Evolutionary conservation across 306 rosid species (phyloP), one percentile per base, ranked within the genome.

Genomic region (Pueraria montana): DNA sequence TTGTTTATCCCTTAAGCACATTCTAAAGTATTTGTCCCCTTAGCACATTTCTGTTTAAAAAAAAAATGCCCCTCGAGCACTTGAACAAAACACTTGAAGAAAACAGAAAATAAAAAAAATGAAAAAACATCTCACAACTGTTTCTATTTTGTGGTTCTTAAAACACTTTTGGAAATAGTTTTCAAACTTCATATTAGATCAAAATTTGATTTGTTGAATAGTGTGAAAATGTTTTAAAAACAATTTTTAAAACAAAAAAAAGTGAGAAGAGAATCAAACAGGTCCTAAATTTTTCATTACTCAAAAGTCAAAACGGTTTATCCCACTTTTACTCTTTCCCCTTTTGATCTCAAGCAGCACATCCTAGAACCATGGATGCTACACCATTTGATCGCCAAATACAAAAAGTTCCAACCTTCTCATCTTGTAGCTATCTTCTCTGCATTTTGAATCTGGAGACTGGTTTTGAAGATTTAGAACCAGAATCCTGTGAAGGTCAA

Each of bases 361-460:
- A 77, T 65, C 72, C 64, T 67, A 26, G 56, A 21, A 36, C 2
- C 21, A 58, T 53, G 49, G 72, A 78, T 61, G 18, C 61, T 73
- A 62, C 53, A 21, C 55, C 43, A 56, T 27, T 55, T 21, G 26
- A 78, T 49, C 56, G 42, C 63, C 77, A 66, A 72, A 74, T 77
- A 49, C 43, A 24, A 26, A 87, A 64, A 77, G 48, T 72, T 68
- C 20, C 49, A 67, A 81, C 48, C 42, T 17, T 77, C 74, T 46
- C 46, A 71, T 20, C 23, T 27, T 65, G 82, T 80, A 38, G 55
- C 85, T 92, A 95, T 86, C 83, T 91, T 84, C 95, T 91, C 86
- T 88, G 97, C 97, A 91, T 87, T 91, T 87, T 95, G 92, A 95
- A 95, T 88, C 98, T 90, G 72, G 97, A 93, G 42, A 95, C 91